A percentile compares a stretch with the other conserved stretches of the same genome.
Evolutionary conservation across 495 filamentous ascomycete species (phyloP).

Genomic region (Hypoxylon lienhwacheense): DNA sequence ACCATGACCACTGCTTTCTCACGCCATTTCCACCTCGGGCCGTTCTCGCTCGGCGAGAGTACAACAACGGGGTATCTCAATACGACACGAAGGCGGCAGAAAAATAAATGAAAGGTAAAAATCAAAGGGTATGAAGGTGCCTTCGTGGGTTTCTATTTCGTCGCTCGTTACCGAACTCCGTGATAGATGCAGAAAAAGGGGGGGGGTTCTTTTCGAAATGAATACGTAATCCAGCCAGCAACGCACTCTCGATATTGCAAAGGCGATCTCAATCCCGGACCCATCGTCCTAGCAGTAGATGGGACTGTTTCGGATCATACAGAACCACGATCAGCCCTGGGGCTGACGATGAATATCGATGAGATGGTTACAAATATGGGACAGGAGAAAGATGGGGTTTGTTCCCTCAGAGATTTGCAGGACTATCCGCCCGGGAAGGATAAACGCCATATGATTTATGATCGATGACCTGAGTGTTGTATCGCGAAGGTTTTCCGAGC

Average conservation of each 20-base stretch:
- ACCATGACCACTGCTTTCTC: conserved; percentile 18
- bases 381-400: conserved; percentile 23
- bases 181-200: conserved; percentile 32
- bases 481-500: not conserved
- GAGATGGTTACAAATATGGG: conserved; percentile 20
- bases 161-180: conserved; percentile 32
- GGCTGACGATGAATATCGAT: conserved; percentile 28
- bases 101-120: conserved; percentile 25
- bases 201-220: conserved; percentile 25
- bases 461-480: conserved; percentile 1
- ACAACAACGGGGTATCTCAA: conserved; percentile 44
- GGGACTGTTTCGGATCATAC: conserved; percentile 16
- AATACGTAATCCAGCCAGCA: conserved; percentile 38
- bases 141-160: conserved; percentile 32
- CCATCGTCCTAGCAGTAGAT: conserved; percentile 5
- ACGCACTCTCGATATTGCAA: conserved; percentile 21
- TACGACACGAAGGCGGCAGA: conserved; percentile 33
- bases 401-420: conserved; percentile 25
- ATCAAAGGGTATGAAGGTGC: conserved; percentile 36
- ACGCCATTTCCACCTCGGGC: conserved; percentile 30
- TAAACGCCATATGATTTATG: not conserved
- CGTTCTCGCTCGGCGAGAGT: conserved; percentile 38
- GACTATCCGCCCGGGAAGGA: conserved; percentile 7
- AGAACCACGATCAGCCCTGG: conserved; percentile 31
- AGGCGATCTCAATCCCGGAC: conserved; percentile 13